Base-by-base conservation (phyloP, 352 stramenopile genomes). In the Pythium rishiriense region DNA sequence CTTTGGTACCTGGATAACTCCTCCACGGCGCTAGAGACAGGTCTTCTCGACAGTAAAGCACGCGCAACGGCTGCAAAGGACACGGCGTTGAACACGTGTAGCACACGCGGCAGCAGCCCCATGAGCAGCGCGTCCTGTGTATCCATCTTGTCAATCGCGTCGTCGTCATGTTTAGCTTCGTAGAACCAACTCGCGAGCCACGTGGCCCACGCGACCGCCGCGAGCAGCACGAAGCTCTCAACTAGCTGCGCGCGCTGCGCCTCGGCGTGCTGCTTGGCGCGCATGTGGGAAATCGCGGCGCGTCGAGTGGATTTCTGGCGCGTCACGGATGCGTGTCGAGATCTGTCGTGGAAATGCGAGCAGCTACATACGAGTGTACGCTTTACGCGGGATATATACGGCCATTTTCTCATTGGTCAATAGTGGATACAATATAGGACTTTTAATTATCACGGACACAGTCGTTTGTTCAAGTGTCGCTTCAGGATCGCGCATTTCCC, bases 181-280 rank as follows among this genome's bases (percentile, higher is more conserved):
- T 63, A 45, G 33, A 73, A 48, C 0, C 47, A 29, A 42, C 53
- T 72, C 42, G 51, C 39, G 9, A 83, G 59, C 35, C 66, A 59
- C 26, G 75, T 74, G 37, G 48, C 50, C 78, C 78, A 87, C 21
- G 59, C 67, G 1, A 66, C 69, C 11, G 56, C 64, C 24, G 72
- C 31, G n/a, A 73, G 39, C 37, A 87, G 64, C 62, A 76, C 71
- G 19, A 62, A 41, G 42, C 71, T 62, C 72, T 87, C 78, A 1
- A 64, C 60, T 15, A 71, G 58, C 53, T 69, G 71, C 31, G 75
- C 75, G 15, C 51, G 64, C 26, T 28, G 57, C 52, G 28, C 45
- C 24, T 66, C 45, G n/a, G 25, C 21, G 22, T 58, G 58, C 28
- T 66, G 41, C 64, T 66, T 66, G 10, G 12, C n/a, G 4, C 43